A percentile compares a stretch with the other conserved stretches of the same genome.
Evolutionary conservation across 768 basidiomycete genomes (phyloP).

Genomic region (Tylopilus cervinicoccineus): DNA sequence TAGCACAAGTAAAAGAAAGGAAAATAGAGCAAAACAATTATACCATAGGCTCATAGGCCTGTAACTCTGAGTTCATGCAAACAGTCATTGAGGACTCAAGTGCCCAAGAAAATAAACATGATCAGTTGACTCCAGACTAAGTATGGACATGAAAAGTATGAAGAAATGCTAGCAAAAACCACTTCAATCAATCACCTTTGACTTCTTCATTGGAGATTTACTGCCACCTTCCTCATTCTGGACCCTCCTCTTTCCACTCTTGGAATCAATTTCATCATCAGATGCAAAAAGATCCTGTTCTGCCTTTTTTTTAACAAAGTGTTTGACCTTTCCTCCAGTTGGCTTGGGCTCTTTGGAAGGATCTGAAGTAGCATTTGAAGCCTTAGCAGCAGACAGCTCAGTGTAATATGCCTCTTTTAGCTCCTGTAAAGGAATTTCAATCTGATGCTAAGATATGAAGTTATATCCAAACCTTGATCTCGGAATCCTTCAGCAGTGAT

Average conservation of each 20-base stretch:
- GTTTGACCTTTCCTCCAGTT: constrained; percentile 34
- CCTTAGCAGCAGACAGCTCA: constrained; percentile 37
- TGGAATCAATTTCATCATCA: constrained; percentile 34
- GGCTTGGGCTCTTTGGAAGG: constrained; percentile 18
- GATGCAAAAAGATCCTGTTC: constrained; percentile 55
- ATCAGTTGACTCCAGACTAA: too few species aligned
- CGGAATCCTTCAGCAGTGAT: constrained; percentile 52
- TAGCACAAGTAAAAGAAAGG: too few species aligned
- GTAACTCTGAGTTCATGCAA: too few species aligned
- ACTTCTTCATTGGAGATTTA: constrained; percentile 34
- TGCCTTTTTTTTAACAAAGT: constrained; percentile 44
- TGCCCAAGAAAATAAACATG: too few species aligned
- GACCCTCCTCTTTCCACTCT: constrained; percentile 17
- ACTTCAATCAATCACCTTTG: constrained; percentile 21
- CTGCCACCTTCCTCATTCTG: constrained; percentile 28
- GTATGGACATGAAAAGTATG: too few species aligned
- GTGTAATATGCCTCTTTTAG: constrained; percentile 60
- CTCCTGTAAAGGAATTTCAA: constrained; percentile 35
- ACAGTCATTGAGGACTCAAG: too few species aligned
- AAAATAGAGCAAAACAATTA: too few species aligned
- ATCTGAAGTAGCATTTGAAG: constrained; percentile 17
- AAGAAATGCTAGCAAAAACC: background rate
- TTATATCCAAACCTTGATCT: constrained; percentile 52
- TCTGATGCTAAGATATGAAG: background rate
- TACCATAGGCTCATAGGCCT: too few species aligned